Evolutionary conservation across 495 filamentous ascomycete genomes (phyloP), one percentile per base, ranked within the genome.

Genomic region (Xylaria scruposa): DNA sequence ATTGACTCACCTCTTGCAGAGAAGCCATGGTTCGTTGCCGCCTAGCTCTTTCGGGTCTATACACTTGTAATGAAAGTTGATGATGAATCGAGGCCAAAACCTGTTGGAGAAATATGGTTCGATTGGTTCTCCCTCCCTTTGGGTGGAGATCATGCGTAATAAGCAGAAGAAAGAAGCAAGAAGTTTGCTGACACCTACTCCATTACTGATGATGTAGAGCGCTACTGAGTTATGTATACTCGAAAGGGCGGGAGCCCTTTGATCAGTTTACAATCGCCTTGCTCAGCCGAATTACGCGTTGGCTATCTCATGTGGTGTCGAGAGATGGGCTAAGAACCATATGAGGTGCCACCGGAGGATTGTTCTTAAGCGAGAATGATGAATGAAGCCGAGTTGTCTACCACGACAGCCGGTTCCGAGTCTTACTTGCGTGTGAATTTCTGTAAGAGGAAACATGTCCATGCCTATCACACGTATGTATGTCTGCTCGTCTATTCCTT

Each of bases 391-490:
- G 36, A 70, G 36, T 58, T 56, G 59, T 33, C 68, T 42, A 54
- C 49, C 59, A 70, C 68, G 33, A 40, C 13, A 33, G 56, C 59
- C 51, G 68, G 68, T 24, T 64, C 59, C 60, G 59, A 54, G 46
- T 70, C 68, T 70, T 70, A 70, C 68, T 53, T 56, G 68, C 59
- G 59, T 70, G 46, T 17, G 68, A 17, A 64, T 31, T n/a, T 64
- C 68, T 54, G 68, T 49, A 64, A 64, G 44, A 70, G 47, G 68
- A 47, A 49, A 67, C 42, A n/a, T 21, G 40, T 38, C 9, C 47
- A 63, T 70, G 68, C 44, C 44, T 24, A 42, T 63, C 44, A 29
- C 40, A 64, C 59, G 59, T 64, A 53, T 10, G 68, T 54, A 33
- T 36, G 59, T 4, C 21, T 31, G 33, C 47, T 58, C 29, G 58